A percentile compares a stretch with the other conserved stretches of the same genome.
phyloP scores from a whole-genome alignment of 2,329 filamentous ascomycete genomes.

The Colletotrichum filicis region DNA sequence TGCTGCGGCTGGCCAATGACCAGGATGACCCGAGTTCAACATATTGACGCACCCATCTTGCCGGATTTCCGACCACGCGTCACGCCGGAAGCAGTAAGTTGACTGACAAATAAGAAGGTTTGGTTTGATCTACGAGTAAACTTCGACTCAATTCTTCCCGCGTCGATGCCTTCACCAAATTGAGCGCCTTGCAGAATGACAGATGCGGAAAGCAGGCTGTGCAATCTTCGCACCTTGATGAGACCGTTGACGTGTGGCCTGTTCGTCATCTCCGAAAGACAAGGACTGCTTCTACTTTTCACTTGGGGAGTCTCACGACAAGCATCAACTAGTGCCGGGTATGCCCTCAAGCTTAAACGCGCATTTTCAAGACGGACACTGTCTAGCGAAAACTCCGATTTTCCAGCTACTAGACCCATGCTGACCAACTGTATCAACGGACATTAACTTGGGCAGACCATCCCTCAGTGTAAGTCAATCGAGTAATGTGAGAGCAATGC shows the following conservation, averaged over 20 bases:
- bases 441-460: background rate
- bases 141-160: background rate
- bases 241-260: background rate
- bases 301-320: background rate
- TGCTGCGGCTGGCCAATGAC: background rate
- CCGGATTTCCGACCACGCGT: slow-evolving; percentile 6
- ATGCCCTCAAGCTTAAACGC: background rate
- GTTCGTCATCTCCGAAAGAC: background rate
- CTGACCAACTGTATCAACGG: too few species aligned
- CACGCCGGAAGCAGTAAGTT: background rate
- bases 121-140: background rate
- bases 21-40: background rate
- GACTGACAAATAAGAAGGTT: background rate
- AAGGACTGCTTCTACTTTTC: background rate
- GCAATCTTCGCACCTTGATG: background rate
- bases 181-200: background rate
- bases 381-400: background rate
- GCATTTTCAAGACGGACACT: background rate
- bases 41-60: background rate
- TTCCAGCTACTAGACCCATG: too few species aligned
- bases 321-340: background rate
- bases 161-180: background rate
- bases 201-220: background rate
- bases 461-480: background rate
- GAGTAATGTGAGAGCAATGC: background rate